Conservation (phyloP, 2,329 filamentous ascomycete species). For the Pleomassaria siparia region DNA sequence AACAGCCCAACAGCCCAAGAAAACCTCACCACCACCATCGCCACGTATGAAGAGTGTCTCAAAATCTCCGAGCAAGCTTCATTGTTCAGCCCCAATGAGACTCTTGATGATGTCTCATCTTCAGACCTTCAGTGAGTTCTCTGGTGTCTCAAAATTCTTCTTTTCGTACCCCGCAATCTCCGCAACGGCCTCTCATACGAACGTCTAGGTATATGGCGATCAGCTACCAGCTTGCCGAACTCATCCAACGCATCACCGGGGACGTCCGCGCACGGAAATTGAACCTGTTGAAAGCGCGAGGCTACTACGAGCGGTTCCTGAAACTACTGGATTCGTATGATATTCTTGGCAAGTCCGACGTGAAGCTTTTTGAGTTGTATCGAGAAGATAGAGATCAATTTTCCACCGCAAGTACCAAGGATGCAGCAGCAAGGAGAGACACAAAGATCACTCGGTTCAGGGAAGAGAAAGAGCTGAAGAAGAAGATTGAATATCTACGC, state of each 20-base stretch:
- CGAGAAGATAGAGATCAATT: constrained; percentile 72
- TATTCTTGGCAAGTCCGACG: constrained; percentile 66
- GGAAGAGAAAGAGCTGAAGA: constrained; percentile 81
- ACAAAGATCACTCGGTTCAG: constrained; percentile 84
- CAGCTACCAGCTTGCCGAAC: constrained; percentile 76
- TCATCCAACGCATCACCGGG: constrained; percentile 68
- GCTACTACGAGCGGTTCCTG: constrained; percentile 77
- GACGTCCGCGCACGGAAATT: constrained; percentile 57
- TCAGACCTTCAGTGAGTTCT: constrained; percentile 75
- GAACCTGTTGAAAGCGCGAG: constrained; percentile 64
- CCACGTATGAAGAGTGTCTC: constrained; percentile 72
- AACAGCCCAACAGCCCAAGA: constrained; percentile 68
- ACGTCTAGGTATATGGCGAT: constrained; percentile 68
- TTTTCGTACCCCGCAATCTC: background rate
- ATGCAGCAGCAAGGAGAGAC: constrained; percentile 71
- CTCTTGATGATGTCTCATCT: constrained; percentile 81
- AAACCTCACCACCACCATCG: constrained; percentile 66
- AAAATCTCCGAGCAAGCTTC: constrained; percentile 69
- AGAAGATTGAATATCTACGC: constrained; percentile 72
- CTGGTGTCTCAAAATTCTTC: no score
- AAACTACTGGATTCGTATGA: constrained; percentile 76
- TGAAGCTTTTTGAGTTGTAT: constrained; percentile 71
- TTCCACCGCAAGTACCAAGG: constrained; percentile 66
- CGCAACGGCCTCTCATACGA: constrained; percentile 9
- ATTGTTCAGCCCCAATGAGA: constrained; percentile 89